These are phyloP conservation scores for Phyllostachys edulis DNA, from an alignment of 176 grass and related monocot species.

Conservation along the genomic window DNA sequence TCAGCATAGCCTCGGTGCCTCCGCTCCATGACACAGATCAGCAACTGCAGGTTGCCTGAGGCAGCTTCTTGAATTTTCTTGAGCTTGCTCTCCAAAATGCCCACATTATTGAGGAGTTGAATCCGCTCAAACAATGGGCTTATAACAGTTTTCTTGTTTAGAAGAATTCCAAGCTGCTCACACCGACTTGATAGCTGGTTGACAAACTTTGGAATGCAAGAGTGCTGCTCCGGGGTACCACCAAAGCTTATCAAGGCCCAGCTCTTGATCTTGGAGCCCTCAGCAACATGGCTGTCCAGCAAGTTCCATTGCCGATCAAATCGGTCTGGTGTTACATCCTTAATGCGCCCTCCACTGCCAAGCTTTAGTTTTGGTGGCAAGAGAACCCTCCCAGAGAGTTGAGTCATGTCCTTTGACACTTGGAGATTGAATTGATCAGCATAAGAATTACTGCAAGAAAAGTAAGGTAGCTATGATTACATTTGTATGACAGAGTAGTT, in stretches of 20 bases:
- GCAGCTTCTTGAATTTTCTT: slow-evolving; percentile 74
- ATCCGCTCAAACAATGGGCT: slow-evolving; percentile 78
- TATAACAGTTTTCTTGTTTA: slow-evolving; percentile 69
- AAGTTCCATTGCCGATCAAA: slow-evolving; percentile 90
- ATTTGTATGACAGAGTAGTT: neutral
- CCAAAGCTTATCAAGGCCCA: slow-evolving; percentile 98
- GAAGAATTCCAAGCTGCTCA: slow-evolving; percentile 77
- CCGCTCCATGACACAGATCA: slow-evolving; percentile 88
- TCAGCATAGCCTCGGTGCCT: slow-evolving; percentile 80
- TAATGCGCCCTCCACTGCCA: slow-evolving; percentile 64
- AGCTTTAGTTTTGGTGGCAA: slow-evolving; percentile 90
- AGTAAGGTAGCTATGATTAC: slow-evolving; percentile 32
- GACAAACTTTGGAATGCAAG: slow-evolving; percentile 69
- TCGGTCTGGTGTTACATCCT: slow-evolving; percentile 76
- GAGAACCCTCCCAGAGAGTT: slow-evolving; percentile 87
- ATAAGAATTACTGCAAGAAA: slow-evolving; percentile 61
- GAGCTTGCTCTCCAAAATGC: slow-evolving; percentile 69
- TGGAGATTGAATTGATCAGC: slow-evolving; percentile 73
- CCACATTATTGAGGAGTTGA: slow-evolving; percentile 73
- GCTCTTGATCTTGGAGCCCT: slow-evolving; percentile 70
- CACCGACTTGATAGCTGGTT: slow-evolving; percentile 71
- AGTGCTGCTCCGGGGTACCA: slow-evolving; percentile 70
- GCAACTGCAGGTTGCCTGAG: slow-evolving; percentile 73
- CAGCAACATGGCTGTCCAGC: slow-evolving; percentile 79
- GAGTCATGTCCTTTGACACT: slow-evolving; percentile 82